Evolutionary conservation across 371 early-diverging fungal genomes (phyloP).

Genomic region (Neoconidiobolus thromboides): DNA sequence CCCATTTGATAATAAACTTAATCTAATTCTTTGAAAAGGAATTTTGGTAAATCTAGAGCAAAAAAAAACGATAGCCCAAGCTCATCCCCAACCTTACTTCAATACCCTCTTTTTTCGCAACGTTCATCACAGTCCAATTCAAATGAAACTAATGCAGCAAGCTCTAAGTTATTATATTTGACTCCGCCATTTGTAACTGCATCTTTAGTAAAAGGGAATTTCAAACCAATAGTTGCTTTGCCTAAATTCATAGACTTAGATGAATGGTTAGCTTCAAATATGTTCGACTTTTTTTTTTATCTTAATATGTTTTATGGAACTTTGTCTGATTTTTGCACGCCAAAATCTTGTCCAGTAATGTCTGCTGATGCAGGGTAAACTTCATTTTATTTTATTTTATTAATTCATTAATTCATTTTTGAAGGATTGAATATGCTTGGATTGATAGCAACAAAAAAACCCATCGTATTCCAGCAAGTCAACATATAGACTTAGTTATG

Average conservation of each 20-base stretch:
- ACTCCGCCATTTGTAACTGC: constrained; percentile 52
- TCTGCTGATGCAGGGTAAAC: constrained; percentile 1
- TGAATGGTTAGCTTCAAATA: constrained; percentile 86
- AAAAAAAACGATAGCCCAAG: neutral
- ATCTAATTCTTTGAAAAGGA: neutral
- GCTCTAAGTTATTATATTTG: constrained; percentile 47
- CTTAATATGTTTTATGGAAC: neutral
- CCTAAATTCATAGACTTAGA: constrained; percentile 79
- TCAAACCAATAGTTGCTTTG: constrained; percentile 64
- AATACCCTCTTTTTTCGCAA: neutral
- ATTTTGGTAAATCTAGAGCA: neutral
- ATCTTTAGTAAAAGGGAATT: constrained; percentile 78
- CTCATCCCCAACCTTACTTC: neutral
- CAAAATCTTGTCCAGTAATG: constrained; percentile 1
- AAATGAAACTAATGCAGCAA: neutral
- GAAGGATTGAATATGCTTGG: constrained; percentile 63
- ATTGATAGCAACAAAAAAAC: constrained; percentile 66
- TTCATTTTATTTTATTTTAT: too few relatives aligned
- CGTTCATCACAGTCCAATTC: neutral
- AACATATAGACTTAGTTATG: constrained; percentile 84
- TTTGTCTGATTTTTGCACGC: neutral
- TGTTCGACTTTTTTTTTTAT: constrained; percentile 2
- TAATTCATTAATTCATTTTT: too few relatives aligned
- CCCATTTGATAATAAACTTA: too few relatives aligned
- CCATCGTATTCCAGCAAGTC: constrained; percentile 73